Conservation (phyloP, 768 basidiomycete species). For the Russula foetens region DNA sequence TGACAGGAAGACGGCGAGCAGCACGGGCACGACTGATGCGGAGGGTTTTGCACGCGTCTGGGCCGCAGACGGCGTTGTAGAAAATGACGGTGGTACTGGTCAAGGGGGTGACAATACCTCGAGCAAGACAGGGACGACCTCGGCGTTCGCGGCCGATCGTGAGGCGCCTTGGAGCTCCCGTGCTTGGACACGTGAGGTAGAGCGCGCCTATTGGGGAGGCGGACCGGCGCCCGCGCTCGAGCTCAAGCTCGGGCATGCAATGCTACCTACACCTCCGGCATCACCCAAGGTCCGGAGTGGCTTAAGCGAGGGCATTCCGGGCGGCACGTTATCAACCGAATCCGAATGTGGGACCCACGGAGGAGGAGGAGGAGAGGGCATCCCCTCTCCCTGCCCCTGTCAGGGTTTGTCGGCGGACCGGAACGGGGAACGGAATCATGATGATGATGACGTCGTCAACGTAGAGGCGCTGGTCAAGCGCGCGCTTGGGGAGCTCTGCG, state of each 20-base stretch:
- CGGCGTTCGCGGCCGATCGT: constrained; percentile 17
- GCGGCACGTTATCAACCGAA: background rate
- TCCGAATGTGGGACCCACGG: no score
- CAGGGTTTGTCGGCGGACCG: background rate
- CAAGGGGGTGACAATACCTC: background rate
- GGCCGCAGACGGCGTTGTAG: constrained; percentile 48
- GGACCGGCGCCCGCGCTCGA: constrained; percentile 16
- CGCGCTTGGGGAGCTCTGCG: constrained; percentile 37
- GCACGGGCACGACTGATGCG: constrained; percentile 32
- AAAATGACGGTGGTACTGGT: background rate
- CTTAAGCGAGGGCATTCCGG: no score
- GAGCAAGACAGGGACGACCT: no score
- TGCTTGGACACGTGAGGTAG: constrained; percentile 76
- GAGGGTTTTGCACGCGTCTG: constrained; percentile 64
- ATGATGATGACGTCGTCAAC: no score
- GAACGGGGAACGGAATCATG: background rate
- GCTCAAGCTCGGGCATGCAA: constrained; percentile 7
- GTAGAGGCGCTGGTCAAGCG: constrained; percentile 33
- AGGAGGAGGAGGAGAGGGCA: no score
- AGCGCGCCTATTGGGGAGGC: constrained; percentile 70
- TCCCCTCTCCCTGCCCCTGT: background rate
- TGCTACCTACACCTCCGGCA: constrained; percentile 40
- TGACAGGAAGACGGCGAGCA: constrained; percentile 15
- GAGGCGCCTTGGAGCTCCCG: constrained; percentile 74
- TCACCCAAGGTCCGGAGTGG: constrained; percentile 27